Evolutionary conservation across 129 eudicot genomes (phyloP), one percentile per base, ranked within the genome.

Genomic region (Logfia minima): DNA sequence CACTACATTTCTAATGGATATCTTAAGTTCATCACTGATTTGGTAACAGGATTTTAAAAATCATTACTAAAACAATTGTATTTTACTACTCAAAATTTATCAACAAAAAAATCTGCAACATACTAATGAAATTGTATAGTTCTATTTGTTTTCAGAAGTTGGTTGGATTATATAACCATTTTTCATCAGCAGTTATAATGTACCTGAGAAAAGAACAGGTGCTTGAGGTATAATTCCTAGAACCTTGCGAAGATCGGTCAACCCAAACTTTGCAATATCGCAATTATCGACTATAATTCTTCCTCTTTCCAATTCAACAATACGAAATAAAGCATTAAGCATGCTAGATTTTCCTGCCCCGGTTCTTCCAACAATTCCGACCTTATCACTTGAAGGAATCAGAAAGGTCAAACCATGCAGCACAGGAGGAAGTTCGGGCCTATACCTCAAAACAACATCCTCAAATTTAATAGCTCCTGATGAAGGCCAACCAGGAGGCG

Each of bases 311-410:
- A 89, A 87, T 79, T 95, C 99, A 43, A 95, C 99, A 10, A 95
- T 91, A 35, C 97, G 85, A 79, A 91, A 95, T 13, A 95, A 85
- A 16, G 99, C 99, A 80, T 95, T 95, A 4, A 95, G 91, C 99
- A 91, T 95, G 82, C 99, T 95, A 3, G 99, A 95, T 77, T 95
- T 95, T 60, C 99, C 99, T 24, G 99, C 99, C 2, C 99, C 99
- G 21, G 99, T 95, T 79, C 99, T 87, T 55, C 99, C 99, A 77
- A 89, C 97, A 39, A 95, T 91, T 51, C 99, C 99, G 71, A 91
- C 88, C 72, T 95, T 95, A 58, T 91, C 92, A 56, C 83, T 83
- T 67, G 99, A 89, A 58, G 88, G 71, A 58, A 95, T 86, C 13
- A 51, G 21, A 71, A 95, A 95, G 10, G 90, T 77, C 76, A 95